Percentiles rank a stretch among this genome's conserved stretches.
These are phyloP conservation scores for Fusarium cicatricum DNA, from an alignment of 2,329 filamentous ascomycete species.

Conservation along the genomic window DNA sequence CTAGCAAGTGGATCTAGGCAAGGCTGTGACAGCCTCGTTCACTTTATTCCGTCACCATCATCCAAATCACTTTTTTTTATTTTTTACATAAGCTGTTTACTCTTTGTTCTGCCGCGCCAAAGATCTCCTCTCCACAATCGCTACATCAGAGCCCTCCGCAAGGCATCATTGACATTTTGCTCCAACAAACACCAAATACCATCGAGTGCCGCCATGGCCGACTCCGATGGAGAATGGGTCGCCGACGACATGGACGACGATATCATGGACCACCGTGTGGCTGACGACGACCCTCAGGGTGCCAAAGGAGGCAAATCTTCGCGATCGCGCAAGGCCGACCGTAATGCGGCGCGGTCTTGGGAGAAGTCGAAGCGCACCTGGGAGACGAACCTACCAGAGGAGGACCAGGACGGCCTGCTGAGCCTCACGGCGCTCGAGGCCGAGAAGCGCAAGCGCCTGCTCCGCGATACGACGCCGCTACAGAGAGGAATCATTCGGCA, in stretches of 20 bases:
- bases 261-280: constrained; percentile 59
- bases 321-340: constrained; percentile 44
- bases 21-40: constrained; percentile 43
- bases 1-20: constrained; percentile 30
- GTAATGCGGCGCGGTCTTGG: constrained; percentile 65
- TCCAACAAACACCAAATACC: background rate
- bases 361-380: constrained; percentile 72
- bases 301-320: constrained; percentile 42
- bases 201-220: constrained; percentile 63
- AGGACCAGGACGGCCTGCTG: constrained; percentile 81
- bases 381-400: constrained; percentile 73
- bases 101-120: background rate
- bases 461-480: constrained; percentile 93
- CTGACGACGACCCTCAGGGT: constrained; percentile 47
- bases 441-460: constrained; percentile 79
- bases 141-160: background rate
- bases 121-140: background rate
- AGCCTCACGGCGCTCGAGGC: constrained; percentile 82
- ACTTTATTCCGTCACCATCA: constrained; percentile 34
- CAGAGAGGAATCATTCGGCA: constrained; percentile 99
- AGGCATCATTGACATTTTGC: background rate
- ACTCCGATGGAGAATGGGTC: constrained; percentile 77
- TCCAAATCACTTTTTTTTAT: constrained; percentile 8
- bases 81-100: background rate
- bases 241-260: constrained; percentile 71